Conservation (phyloP, 139 green algal genomes). For the Trebouxia sp. region DNA sequence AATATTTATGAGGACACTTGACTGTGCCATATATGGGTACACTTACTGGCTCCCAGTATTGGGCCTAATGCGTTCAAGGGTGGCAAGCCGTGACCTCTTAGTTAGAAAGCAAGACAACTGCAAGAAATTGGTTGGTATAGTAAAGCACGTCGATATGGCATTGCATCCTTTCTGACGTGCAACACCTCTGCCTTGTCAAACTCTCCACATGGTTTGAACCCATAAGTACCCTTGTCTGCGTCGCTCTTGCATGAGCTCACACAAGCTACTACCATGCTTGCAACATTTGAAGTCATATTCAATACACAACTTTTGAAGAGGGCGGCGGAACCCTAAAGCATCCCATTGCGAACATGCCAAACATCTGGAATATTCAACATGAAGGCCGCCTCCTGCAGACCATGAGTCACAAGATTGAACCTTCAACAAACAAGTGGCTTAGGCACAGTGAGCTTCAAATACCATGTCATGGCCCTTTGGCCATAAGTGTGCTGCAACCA, state of each 20-base stretch:
- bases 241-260: constrained; percentile 13
- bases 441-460: constrained; percentile 7
- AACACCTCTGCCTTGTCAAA: constrained; percentile 8
- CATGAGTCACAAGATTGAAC: constrained; percentile 17
- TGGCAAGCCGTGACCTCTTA: constrained; percentile 15
- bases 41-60: no score
- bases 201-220: background rate
- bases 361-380: constrained; percentile 12
- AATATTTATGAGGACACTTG: no score
- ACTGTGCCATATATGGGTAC: no score
- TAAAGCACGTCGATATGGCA: constrained; percentile 15
- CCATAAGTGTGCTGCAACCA: constrained; percentile 19
- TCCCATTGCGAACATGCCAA: constrained; percentile 8
- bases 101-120: constrained; percentile 8
- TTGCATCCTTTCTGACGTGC: constrained; percentile 13
- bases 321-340: background rate
- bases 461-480: constrained; percentile 12
- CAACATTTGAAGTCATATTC: constrained; percentile 2
- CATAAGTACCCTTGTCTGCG: constrained; percentile 1
- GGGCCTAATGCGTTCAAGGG: no score
- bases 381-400: constrained; percentile 12
- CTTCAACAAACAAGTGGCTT: background rate
- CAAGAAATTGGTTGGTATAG: constrained; percentile 4
- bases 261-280: background rate
- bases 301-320: constrained; percentile 13